These are phyloP conservation scores for Buddleja alternifolia DNA, from an alignment of 257 asterid genomes.

Conservation along the genomic window DNA sequence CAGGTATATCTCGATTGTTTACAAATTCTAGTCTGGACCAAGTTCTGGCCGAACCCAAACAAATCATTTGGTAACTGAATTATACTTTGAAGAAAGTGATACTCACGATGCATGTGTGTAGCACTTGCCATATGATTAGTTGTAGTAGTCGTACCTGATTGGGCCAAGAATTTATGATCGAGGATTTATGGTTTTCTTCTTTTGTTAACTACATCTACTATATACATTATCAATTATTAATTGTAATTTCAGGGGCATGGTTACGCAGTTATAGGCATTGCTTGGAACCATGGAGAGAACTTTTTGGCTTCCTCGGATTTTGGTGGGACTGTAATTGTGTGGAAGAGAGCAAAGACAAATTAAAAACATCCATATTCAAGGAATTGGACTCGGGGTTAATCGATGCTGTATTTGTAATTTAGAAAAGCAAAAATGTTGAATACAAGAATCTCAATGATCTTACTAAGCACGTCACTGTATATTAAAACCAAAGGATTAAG, in stretches of 20 bases:
- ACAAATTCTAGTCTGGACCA: no score
- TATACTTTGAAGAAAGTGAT: no score
- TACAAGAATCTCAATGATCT: conserved; percentile 15
- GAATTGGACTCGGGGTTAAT: conserved; percentile 13
- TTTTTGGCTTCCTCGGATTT: conserved; percentile 95
- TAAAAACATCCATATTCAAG: conserved; percentile 28
- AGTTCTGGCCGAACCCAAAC: no score
- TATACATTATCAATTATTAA: not conserved
- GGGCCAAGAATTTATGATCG: no score
- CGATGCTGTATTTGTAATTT: not conserved
- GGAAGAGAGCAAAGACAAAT: conserved; percentile 86
- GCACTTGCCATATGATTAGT: no score
- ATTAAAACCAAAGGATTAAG: conserved; percentile 22
- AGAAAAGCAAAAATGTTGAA: not conserved
- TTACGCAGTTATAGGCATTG: conserved; percentile 87
- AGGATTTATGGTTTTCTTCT: not conserved
- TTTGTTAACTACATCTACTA: not conserved
- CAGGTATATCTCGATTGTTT: conserved; percentile 53
- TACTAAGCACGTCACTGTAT: conserved; percentile 26
- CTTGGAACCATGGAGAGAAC: conserved; percentile 98
- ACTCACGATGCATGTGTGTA: no score
- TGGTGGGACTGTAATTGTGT: conserved; percentile 95
- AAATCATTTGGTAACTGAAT: no score
- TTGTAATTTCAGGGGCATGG: conserved; percentile 78
- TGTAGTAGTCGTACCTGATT: no score